Base-by-base conservation (phyloP, 2,329 filamentous ascomycete species). In the Diaporthe sp. region DNA sequence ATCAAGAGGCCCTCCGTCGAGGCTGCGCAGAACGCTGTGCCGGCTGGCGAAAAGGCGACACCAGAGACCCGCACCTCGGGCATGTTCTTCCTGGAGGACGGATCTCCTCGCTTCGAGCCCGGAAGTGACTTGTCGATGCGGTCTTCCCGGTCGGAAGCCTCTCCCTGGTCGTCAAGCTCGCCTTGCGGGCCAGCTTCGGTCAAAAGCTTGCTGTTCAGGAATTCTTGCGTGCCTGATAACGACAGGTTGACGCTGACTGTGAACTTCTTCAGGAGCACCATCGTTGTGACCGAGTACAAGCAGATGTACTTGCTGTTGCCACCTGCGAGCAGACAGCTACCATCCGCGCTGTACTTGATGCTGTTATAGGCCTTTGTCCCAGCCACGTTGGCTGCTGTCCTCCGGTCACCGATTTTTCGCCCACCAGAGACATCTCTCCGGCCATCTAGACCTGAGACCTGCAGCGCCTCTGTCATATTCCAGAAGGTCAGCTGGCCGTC, bases 271-370 rank as follows among this genome's bases (percentile, higher is more conserved):
- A 98, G 88, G 15, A 99, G 87, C 0, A 97, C 95, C 83, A 97
- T 95, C 0, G 96, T 98, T 75, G 92, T 92, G 44, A 98, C 95
- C n/a, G 97, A 96, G 85, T 99, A 99, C 75, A 99, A 85, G 82
- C 97, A 98, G 71, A 99, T 98, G 84, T 98, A 98, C 86, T 99
- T 99, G 92, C 95, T 98, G 88, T 97, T 98, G 44, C 97, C 97
- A 65, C 92, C 96, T 0, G 96, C 97, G 55, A 99, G 88, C 15
- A 99, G 88, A 80, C 97, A 98, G 77, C 92, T 94, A 17, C 97
- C 97, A 82, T 99, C 97, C 1, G 95, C 94, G 82, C 95, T 98
- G 86, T 98, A 99, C 72, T 91, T 92, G 78, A 99, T 94, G 9
- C 94, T 94, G 81, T 91, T 93, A 86, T 98, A 99, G 78, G 92